Evolutionary conservation across 768 basidiomycete species (phyloP).

Genomic region (Hygrophorus russula): DNA sequence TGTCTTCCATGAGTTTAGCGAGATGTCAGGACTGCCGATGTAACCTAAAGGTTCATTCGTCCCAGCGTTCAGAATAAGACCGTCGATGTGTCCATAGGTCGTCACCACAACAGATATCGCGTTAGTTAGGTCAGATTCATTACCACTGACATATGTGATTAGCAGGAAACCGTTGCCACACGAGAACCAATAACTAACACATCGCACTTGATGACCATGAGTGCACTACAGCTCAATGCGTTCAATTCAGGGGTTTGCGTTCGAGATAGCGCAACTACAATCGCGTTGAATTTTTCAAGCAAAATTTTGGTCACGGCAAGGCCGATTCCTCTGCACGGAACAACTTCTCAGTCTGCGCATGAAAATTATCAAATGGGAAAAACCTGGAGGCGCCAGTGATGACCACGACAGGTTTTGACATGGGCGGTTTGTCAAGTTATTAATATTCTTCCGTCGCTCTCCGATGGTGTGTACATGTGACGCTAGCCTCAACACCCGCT

Average conservation of each 20-base stretch:
- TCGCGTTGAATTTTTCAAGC: conserved; percentile 47
- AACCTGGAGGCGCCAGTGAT: conserved; percentile 84
- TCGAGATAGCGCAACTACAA: conserved; percentile 71
- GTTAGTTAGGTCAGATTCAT: conserved; percentile 39
- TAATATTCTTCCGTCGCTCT: no score
- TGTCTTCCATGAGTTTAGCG: conserved; percentile 43
- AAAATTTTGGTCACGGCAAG: conserved; percentile 66
- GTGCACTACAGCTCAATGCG: conserved; percentile 31
- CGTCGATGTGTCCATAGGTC: conserved; percentile 58
- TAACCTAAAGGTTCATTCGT: conserved; percentile 58
- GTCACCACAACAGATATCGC: conserved; percentile 43
- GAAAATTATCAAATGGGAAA: conserved; percentile 2
- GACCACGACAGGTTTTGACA: conserved; percentile 43
- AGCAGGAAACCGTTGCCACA: conserved; percentile 5
- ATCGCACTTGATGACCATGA: conserved; percentile 59
- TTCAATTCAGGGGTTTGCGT: conserved; percentile 54
- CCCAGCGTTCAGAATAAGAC: conserved; percentile 79
- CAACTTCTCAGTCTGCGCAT: conserved; percentile 4
- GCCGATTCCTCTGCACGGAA: conserved; percentile 48
- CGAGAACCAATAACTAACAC: conserved; percentile 37
- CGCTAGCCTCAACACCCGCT: no score
- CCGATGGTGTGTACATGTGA: no score
- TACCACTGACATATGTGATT: conserved; percentile 33
- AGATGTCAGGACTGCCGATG: conserved; percentile 32
- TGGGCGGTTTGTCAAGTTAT: no score